Conservation (phyloP, 306 rosid genomes). For the Cicer pinnatifidum region DNA sequence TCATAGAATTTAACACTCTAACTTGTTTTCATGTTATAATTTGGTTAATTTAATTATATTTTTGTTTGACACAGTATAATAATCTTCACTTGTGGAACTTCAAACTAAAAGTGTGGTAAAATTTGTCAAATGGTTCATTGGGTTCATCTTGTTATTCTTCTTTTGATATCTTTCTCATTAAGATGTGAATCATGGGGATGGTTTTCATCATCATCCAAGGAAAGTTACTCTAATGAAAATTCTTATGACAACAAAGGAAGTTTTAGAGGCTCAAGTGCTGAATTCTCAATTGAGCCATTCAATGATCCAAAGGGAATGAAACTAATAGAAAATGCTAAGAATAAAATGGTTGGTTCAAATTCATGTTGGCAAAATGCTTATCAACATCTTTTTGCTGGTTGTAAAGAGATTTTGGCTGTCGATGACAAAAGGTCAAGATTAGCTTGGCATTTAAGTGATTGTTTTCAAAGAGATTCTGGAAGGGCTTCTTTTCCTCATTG, state of each 20-base stretch:
- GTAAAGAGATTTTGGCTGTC: constrained; percentile 66
- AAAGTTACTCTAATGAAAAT: constrained; percentile 40
- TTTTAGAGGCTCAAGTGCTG: constrained; percentile 52
- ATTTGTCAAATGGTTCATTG: constrained; percentile 48
- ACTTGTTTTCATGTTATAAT: background rate
- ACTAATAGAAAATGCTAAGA: constrained; percentile 60
- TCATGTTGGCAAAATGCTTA: constrained; percentile 81
- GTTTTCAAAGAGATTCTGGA: constrained; percentile 85
- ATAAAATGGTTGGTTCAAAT: constrained; percentile 55
- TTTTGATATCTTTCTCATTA: constrained; percentile 38
- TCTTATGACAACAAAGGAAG: constrained; percentile 23
- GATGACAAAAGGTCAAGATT: constrained; percentile 77
- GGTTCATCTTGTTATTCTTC: constrained; percentile 40
- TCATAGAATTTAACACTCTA: too few species aligned
- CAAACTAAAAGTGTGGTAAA: background rate
- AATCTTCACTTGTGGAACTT: background rate
- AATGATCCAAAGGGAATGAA: constrained; percentile 59
- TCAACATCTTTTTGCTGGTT: constrained; percentile 66
- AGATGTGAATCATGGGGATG: constrained; percentile 68
- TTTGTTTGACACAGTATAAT: constrained; percentile 41
- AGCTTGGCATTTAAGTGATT: constrained; percentile 90
- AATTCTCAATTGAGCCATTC: constrained; percentile 64
- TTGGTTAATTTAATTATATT: background rate
- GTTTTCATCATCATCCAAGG: constrained; percentile 61
- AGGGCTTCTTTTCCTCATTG: constrained; percentile 70